Evolutionary conservation across 2,329 filamentous ascomycete genomes (phyloP).

Genomic region (Penicillium sumatraense): DNA sequence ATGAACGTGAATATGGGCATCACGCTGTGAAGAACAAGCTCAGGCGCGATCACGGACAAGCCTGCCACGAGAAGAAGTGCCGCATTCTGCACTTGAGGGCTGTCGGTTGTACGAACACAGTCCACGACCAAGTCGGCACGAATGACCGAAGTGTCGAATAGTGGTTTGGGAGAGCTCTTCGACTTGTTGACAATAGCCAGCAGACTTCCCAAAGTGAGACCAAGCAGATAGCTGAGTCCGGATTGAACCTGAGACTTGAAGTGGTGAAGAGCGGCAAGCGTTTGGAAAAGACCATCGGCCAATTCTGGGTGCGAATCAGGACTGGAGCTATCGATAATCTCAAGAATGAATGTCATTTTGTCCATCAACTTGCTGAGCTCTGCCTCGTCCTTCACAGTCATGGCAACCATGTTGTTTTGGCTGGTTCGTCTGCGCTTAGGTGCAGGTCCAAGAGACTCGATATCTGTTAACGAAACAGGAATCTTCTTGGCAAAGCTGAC

Average conservation of each 20-base stretch:
- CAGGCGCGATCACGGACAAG: slow-evolving; percentile 84
- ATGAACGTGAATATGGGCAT: slow-evolving; percentile 99
- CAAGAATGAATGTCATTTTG: slow-evolving; percentile 83
- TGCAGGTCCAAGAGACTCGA: slow-evolving; percentile 72
- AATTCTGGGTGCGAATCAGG: slow-evolving; percentile 76
- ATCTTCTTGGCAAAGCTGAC: slow-evolving; percentile 74
- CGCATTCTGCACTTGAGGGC: slow-evolving; percentile 90
- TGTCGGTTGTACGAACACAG: slow-evolving; percentile 88
- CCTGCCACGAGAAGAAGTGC: slow-evolving; percentile 86
- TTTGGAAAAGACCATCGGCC: slow-evolving; percentile 77
- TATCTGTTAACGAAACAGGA: slow-evolving; percentile 69
- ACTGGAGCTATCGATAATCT: slow-evolving; percentile 81
- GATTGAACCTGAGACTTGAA: slow-evolving; percentile 80
- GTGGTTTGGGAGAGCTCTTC: slow-evolving; percentile 52
- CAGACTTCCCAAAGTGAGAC: slow-evolving; percentile 79
- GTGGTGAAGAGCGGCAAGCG: slow-evolving; percentile 84
- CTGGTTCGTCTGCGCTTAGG: slow-evolving; percentile 82
- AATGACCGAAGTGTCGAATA: slow-evolving; percentile 77
- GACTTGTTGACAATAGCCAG: slow-evolving; percentile 81
- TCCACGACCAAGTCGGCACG: slow-evolving; percentile 91
- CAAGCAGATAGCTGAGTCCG: slow-evolving; percentile 88
- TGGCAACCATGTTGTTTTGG: slow-evolving; percentile 68
- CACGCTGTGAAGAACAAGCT: slow-evolving; percentile 90
- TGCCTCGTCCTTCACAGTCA: slow-evolving; percentile 65
- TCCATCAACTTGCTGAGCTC: slow-evolving; percentile 71